A percentile compares a stretch with the other conserved stretches of the same genome.
Conservation (phyloP, 2,329 filamentous ascomycete species). For the Venturia nashicola region DNA sequence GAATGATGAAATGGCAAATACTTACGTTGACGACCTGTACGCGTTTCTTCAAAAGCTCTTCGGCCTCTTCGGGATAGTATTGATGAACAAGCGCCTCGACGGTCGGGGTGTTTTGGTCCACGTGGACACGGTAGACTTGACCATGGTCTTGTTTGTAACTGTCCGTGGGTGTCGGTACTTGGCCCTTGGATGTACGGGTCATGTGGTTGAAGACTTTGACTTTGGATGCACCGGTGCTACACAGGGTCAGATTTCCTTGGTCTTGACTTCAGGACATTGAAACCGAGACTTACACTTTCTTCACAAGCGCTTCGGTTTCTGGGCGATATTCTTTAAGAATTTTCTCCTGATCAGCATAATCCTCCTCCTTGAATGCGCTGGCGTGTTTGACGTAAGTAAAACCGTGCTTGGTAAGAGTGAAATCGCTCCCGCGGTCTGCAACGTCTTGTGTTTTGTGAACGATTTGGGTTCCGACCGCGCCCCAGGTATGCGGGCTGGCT, state of each 20-base stretch:
- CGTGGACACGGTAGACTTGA: not conserved
- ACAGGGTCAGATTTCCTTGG: not conserved
- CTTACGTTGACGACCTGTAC: conserved; percentile 23
- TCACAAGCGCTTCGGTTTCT: conserved; percentile 19
- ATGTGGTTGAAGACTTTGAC: not conserved
- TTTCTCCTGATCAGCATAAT: not conserved
- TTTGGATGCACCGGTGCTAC: not conserved
- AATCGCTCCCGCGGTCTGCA: not conserved
- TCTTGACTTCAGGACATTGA: not conserved
- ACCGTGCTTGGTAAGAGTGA: conserved; percentile 7
- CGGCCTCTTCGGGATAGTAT: conserved; percentile 17
- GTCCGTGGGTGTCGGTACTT: not conserved
- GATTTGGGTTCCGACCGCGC: not conserved
- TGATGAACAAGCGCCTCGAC: conserved; percentile 13
- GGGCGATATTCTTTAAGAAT: conserved; percentile 7
- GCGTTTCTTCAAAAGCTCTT: conserved; percentile 18
- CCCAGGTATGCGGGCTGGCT: too few species aligned
- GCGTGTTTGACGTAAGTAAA: conserved; percentile 4
- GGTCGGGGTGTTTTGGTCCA: not conserved
- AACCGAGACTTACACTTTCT: conserved; percentile 20
- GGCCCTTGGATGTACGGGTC: not conserved
- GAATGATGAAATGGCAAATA: not conserved
- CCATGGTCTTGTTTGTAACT: not conserved
- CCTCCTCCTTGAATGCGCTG: not conserved
- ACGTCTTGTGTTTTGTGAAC: not conserved